phyloP scores from a whole-genome alignment of 768 basidiomycete species.

The Vishniacozyma victoriae region DNA sequence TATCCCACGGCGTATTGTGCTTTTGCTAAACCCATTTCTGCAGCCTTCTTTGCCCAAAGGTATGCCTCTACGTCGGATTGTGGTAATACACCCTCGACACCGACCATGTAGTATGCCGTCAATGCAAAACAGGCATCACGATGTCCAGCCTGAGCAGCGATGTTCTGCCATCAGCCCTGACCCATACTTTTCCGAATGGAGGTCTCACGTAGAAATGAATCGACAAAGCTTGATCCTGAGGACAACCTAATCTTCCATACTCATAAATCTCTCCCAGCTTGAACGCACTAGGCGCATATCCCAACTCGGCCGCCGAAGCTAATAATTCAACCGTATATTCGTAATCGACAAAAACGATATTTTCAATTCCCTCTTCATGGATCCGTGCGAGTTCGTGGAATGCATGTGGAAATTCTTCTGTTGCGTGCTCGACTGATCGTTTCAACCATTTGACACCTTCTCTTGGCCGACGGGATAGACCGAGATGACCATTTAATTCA shows the following conservation, averaged over 20 bases:
- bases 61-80: constrained; percentile 98
- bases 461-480: constrained; percentile 75
- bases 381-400: constrained; percentile 88
- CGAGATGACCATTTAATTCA: constrained; percentile 91
- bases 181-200: neutral
- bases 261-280: constrained; percentile 97
- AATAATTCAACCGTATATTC: constrained; percentile 92
- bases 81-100: constrained; percentile 91
- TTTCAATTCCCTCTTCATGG: constrained; percentile 96
- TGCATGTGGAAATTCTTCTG: constrained; percentile 92
- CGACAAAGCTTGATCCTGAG: constrained; percentile 89
- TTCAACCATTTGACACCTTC: constrained; percentile 99
- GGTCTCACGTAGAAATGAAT: constrained; percentile 92
- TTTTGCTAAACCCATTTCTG: constrained; percentile 82
- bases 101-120: constrained; percentile 98
- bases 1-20: constrained; percentile 98
- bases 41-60: constrained; percentile 93
- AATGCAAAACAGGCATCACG: constrained; percentile 96
- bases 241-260: constrained; percentile 97
- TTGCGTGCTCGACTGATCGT: constrained; percentile 78
- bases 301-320: constrained; percentile 90
- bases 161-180: constrained; percentile 60
- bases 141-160: constrained; percentile 94
- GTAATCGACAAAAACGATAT: constrained; percentile 91
- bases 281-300: constrained; percentile 93